Evolutionary conservation across 2,329 filamentous ascomycete genomes (phyloP).

Genomic region (Aspergillus brunneoviolaceus): DNA sequence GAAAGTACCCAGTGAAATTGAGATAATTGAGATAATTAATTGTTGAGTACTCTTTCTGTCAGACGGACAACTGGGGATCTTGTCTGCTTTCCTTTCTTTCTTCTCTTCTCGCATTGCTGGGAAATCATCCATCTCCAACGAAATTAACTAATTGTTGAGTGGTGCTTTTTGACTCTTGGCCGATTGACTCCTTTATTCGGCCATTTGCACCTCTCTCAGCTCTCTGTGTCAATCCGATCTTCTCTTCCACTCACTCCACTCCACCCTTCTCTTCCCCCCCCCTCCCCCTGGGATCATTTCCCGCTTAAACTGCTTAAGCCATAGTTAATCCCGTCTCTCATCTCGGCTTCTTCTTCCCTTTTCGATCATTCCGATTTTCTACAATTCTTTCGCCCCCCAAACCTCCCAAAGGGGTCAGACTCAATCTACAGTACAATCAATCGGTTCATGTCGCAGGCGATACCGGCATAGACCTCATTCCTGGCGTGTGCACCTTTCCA

Average conservation of each 20-base stretch:
- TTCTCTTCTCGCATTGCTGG: background rate
- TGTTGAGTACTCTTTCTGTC: too few relatives aligned
- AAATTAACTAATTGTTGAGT: background rate
- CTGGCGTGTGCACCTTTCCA: conserved; percentile 12
- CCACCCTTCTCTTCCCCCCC: conserved; percentile 7
- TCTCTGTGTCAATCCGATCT: background rate
- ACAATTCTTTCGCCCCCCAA: background rate
- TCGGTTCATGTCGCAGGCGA: conserved; percentile 17
- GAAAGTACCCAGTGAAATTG: too few relatives aligned
- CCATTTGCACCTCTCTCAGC: too few relatives aligned
- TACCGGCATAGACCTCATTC: conserved; percentile 16
- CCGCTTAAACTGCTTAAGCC: conserved; percentile 9
- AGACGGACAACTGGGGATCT: too few relatives aligned
- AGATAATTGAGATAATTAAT: too few relatives aligned
- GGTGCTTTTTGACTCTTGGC: background rate
- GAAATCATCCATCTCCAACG: background rate
- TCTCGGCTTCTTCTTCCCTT: conserved; percentile 14
- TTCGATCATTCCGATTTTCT: conserved; percentile 5
- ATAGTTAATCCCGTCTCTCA: background rate
- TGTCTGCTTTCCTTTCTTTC: conserved; percentile 1
- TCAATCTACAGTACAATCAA: background rate
- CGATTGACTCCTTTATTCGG: background rate
- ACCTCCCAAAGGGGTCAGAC: background rate
- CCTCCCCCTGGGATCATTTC: conserved; percentile 26
- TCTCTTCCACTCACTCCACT: conserved; percentile 12